A percentile compares a stretch with the other conserved stretches of the same genome.
Evolutionary conservation across 106 monocot species (phyloP).

Genomic region (Dendrobium chrysotoxum): DNA sequence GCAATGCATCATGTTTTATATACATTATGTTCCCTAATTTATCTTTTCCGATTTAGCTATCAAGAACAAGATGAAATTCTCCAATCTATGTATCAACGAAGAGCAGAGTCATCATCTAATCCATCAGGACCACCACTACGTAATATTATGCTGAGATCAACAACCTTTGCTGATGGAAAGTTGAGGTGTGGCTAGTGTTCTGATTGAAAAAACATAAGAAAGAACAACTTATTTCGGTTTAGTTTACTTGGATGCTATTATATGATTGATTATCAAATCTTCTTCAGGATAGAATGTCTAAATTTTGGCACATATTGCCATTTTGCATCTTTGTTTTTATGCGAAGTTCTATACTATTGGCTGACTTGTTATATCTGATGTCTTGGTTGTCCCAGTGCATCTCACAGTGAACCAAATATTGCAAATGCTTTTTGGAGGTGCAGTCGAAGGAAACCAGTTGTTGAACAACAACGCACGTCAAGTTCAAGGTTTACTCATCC

Average conservation of each 20-base stretch:
- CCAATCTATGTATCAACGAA: slow-evolving; percentile 38
- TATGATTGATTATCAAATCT: background rate
- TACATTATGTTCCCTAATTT: background rate
- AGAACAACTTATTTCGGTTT: background rate
- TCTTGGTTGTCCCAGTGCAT: slow-evolving; percentile 42
- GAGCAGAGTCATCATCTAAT: slow-evolving; percentile 53
- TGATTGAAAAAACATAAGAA: background rate
- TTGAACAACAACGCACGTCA: slow-evolving; percentile 76
- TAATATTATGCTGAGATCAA: slow-evolving; percentile 49
- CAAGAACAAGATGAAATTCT: slow-evolving; percentile 71
- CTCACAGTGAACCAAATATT: slow-evolving; percentile 90
- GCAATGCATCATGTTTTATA: background rate
- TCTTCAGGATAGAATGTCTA: background rate
- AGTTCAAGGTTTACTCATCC: slow-evolving; percentile 76
- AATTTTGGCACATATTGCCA: background rate
- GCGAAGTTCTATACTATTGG: background rate
- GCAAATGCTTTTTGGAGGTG: slow-evolving; percentile 75
- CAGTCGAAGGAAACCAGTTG: slow-evolving; percentile 71
- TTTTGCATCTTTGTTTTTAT: background rate
- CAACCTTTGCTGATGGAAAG: slow-evolving; percentile 49
- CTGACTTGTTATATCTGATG: slow-evolving; percentile 8
- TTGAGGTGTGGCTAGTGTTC: slow-evolving; percentile 35
- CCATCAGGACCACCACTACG: slow-evolving; percentile 34
- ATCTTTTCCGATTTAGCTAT: slow-evolving; percentile 20
- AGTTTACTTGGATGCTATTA: background rate